These are phyloP conservation scores for Ustilago tritici DNA, from an alignment of 1,284 basidiomycete species.

Conservation along the genomic window DNA sequence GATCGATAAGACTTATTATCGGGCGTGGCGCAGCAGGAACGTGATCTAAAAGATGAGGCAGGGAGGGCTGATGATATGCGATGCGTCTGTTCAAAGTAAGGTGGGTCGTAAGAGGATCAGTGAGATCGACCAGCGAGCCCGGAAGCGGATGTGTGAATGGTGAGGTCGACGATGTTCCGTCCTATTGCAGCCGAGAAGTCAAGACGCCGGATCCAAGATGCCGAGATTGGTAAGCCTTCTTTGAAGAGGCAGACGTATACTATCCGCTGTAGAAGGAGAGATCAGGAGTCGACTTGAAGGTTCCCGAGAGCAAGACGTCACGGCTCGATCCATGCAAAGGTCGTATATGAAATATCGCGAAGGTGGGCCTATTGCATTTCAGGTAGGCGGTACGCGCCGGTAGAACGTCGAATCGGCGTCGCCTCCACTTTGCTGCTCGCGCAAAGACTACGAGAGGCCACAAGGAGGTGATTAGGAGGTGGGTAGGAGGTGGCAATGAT, in stretches of 20 bases:
- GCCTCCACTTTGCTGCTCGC: not conserved
- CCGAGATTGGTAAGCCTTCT: not conserved
- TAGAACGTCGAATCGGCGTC: not conserved
- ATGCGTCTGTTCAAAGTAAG: not conserved
- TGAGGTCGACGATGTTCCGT: not conserved
- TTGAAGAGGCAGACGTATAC: not conserved
- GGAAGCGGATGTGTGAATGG: not conserved
- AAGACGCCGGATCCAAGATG: conserved; percentile 5
- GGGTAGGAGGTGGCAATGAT: not conserved
- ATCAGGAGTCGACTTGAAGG: not conserved
- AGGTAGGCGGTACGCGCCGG: too few relatives aligned
- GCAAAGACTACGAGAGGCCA: not conserved
- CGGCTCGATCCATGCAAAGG: not conserved
- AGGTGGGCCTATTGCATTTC: conserved; percentile 6
- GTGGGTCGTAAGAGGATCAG: not conserved
- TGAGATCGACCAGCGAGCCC: conserved; percentile 25
- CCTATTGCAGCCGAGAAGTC: not conserved
- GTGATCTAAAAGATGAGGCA: not conserved
- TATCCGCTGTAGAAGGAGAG: not conserved
- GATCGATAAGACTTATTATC: not conserved
- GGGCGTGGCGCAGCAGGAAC: too few relatives aligned
- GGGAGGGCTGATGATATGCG: not conserved
- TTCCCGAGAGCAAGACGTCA: conserved; percentile 1
- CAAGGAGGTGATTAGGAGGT: not conserved
- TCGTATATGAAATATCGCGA: conserved; percentile 33